Conservation (phyloP, 371 early-diverging fungal genomes). For the Basidiobolus meristosporus region DNA sequence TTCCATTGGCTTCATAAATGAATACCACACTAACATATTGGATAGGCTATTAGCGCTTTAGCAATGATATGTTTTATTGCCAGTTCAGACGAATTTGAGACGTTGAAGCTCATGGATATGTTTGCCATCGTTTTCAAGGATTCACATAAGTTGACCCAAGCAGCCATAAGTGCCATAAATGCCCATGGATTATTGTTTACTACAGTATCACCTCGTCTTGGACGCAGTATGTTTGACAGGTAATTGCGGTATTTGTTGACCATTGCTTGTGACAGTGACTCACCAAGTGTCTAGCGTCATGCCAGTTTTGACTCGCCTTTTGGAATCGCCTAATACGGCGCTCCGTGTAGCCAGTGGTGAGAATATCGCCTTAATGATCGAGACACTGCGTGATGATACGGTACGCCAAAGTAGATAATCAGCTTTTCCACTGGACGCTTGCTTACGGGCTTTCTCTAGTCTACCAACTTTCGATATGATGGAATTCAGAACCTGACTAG, state of each 20-base stretch:
- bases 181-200: constrained; percentile 28
- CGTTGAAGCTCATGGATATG: constrained; percentile 12
- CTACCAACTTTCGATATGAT: too few relatives aligned
- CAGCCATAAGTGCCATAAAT: constrained; percentile 17
- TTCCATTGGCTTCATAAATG: not conserved
- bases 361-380: constrained; percentile 54
- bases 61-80: constrained; percentile 38
- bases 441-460: too few relatives aligned
- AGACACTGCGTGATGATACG: constrained; percentile 12
- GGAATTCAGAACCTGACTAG: too few relatives aligned
- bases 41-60: constrained; percentile 24
- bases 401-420: too few relatives aligned
- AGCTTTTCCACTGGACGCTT: too few relatives aligned
- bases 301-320: constrained; percentile 21
- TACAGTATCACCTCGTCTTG: constrained; percentile 13
- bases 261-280: constrained; percentile 7
- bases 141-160: constrained; percentile 7
- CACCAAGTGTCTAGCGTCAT: constrained; percentile 10
- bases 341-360: constrained; percentile 57
- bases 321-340: constrained; percentile 38
- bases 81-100: constrained; percentile 30
- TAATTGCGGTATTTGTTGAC: constrained; percentile 1
- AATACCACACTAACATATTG: not conserved
- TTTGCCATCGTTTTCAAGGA: constrained; percentile 9
- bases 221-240: constrained; percentile 12